Evolutionary conservation across 179 eudicot genomes (phyloP), one percentile per base, ranked within the genome.

Genomic region (Silene coronaria): DNA sequence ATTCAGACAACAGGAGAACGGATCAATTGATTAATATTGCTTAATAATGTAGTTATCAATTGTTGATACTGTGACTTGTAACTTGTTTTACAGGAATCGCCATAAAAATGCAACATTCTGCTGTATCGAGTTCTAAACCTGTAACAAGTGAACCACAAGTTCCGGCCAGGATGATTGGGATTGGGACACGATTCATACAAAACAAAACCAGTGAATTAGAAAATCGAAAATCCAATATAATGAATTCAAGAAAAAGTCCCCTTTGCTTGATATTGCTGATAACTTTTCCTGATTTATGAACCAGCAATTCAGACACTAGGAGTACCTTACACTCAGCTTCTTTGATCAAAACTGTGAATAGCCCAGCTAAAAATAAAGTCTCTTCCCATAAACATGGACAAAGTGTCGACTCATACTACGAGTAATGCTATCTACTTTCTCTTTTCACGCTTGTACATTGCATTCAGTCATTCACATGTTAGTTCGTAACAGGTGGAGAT

Each of bases 261-360:
- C 57, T 68, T 68, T 68, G 55, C 57, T 68, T 68, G 1, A 45
- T 48, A 57, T 26, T 45, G 19, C 59, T 70, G 58, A 6, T 70
- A 45, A 67, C 28, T 67, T 38, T 6, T 16, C 53, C 16, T 14
- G 5, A 42, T 68, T 67, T 42, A 46, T 68, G 48, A 42, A 42
- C 48, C 48, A 42, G 48, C 13, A 42, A 42, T 42, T 68, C 73
- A 70, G 59, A 70, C 59, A 46, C 34, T 30, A 45, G 22, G 55
- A 70, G 73, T 70, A 46, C 51, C 73, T 70, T 23, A 46, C 21
- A 70, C 59, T 45, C 73, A 70, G 73, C 34, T 69, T 45, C 72
- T 36, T 67, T 38, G 14, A 19, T 26, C 48, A 66, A 66, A 66
- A 65, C 13, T 8, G 16, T 32, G 23, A 66, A n/a, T 7, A 6